A percentile compares a stretch with the other conserved stretches of the same genome.
Conservation (phyloP, 164 flowering plant species). For the Stephania japonica region DNA sequence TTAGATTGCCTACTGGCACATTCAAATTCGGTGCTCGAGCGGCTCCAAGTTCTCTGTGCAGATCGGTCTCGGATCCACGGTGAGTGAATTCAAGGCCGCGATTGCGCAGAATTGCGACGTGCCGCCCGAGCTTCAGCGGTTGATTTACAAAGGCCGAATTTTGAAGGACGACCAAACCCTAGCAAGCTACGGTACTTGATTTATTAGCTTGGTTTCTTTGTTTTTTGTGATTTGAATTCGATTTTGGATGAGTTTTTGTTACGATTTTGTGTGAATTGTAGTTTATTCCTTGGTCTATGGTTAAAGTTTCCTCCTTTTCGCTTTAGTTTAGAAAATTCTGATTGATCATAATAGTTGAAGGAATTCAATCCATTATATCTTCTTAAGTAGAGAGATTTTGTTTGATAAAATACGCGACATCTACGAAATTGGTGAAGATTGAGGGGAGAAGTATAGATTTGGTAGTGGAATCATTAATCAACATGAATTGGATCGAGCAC, state of each 20-base stretch:
- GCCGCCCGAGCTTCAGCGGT: constrained; percentile 51
- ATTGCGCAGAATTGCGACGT: constrained; percentile 40
- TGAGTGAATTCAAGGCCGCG: constrained; percentile 35
- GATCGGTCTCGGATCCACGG: constrained; percentile 37
- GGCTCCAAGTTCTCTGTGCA: constrained; percentile 48
- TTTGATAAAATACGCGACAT: background rate
- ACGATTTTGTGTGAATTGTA: no score
- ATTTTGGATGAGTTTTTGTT: no score
- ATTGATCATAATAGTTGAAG: background rate
- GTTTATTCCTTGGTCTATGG: no score
- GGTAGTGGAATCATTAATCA: background rate
- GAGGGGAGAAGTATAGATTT: background rate
- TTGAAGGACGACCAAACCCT: constrained; percentile 65
- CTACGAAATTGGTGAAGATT: background rate
- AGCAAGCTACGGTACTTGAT: constrained; percentile 44
- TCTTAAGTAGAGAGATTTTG: background rate
- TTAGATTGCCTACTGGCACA: no score
- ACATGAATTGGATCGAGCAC: no score
- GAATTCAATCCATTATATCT: background rate
- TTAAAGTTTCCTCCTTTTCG: background rate
- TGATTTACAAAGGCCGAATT: constrained; percentile 75
- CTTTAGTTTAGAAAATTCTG: background rate
- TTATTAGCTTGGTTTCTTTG: background rate
- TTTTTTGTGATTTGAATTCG: no score
- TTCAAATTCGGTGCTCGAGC: constrained; percentile 56